Base-by-base conservation (phyloP, 495 filamentous ascomycete species). In the Xylaria palmicola region DNA sequence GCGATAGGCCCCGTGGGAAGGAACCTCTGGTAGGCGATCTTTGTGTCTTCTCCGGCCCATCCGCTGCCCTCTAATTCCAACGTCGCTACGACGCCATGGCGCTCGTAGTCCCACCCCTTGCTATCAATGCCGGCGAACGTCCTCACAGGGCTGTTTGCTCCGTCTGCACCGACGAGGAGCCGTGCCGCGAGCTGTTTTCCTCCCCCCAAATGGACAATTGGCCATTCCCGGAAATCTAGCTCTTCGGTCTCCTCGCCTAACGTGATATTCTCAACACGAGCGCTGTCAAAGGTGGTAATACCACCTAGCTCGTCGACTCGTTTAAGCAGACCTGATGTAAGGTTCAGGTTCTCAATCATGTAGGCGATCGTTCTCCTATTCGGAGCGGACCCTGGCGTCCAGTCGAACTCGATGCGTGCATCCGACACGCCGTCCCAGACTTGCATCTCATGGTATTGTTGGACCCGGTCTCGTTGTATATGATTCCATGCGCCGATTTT, bases 381-480 rank as follows among this genome's bases (percentile, higher is more conserved):
- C 2, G 75, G 72, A 17, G 80, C 75, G 6, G 59, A 47, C 24
- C 82, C 81, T 17, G 77, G 74, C 24, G 81, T 77, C 83, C 86
- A 88, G 75, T 94, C 89, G 73, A 99, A 99, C 56, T 89, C 87
- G 72, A 99, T 96, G 47, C 86, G 83, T 37, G 92, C 88, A 55
- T 85, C 90, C 15, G 89, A 88, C 56, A 97, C 86, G 56, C 94
- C 94, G 74, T 99, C 94, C 94, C 94, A 99, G 9, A 98, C 93
- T 66, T 85, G 77, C 94, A 99, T 99, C 62, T 90, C 88, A 43
- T 93, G 85, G 72, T 97, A 99, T 2, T 84, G 78, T 73, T 97
- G 93, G 13, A 92, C 83, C n/a, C 95, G 82, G 3, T 81, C 74
- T 8, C 69, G 67, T 55, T 89, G 79, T 27, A 96, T 70, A 66